Conservation (phyloP, 2,329 filamentous ascomycete species). For the Epichloe glyceriae region DNA sequence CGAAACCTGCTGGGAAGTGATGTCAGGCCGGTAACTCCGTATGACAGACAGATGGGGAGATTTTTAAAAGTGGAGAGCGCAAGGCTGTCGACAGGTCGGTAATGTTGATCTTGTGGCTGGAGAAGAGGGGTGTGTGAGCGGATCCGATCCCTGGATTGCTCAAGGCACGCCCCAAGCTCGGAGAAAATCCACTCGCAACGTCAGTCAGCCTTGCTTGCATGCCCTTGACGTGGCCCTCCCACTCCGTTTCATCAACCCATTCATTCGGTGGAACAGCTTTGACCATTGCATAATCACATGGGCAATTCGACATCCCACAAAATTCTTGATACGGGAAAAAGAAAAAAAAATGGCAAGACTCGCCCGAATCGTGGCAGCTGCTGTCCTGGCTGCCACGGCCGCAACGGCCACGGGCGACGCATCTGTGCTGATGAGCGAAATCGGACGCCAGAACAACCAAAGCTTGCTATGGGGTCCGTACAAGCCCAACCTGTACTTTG, state of each 20-base stretch:
- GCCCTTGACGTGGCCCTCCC: constrained; percentile 3
- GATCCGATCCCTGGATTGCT: not conserved
- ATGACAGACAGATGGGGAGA: too few species aligned
- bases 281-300: not conserved
- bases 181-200: not conserved
- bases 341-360: constrained; percentile 18
- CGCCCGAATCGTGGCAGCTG: constrained; percentile 18
- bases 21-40: not conserved
- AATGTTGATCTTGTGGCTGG: too few species aligned
- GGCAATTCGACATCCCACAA: not conserved
- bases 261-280: not conserved
- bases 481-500: constrained; percentile 88
- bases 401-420: constrained; percentile 16
- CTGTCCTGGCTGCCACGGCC: constrained; percentile 15
- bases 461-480: constrained; percentile 94
- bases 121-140: not conserved
- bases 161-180: constrained; percentile 10
- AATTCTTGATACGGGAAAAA: not conserved
- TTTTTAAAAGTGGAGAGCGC: not conserved
- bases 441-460: constrained; percentile 54
- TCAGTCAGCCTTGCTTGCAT: constrained; percentile 18
- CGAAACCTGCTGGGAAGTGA: not conserved
- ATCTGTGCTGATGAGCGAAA: constrained; percentile 33
- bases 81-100: not conserved
- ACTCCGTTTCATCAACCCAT: not conserved